These are phyloP conservation scores for Aspergillus alliaceus DNA, from an alignment of 2,329 filamentous ascomycete genomes.

Conservation along the genomic window DNA sequence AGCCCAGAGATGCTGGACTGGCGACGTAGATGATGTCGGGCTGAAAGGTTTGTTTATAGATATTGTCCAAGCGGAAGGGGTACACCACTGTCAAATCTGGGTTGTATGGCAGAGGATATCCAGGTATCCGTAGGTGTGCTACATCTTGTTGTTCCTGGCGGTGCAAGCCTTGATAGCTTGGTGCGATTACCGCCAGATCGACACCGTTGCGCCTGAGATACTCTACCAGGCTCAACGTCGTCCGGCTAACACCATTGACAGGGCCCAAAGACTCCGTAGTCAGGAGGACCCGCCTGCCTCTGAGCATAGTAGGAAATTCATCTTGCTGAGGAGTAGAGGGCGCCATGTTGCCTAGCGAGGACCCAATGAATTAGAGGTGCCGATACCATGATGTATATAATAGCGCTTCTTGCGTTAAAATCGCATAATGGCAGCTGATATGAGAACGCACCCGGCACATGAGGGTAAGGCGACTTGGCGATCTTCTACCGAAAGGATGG, in stretches of 20 bases:
- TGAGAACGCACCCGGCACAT: neutral
- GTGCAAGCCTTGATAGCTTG: slow-evolving; percentile 53
- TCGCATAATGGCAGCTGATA: neutral
- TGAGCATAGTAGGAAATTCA: slow-evolving; percentile 48
- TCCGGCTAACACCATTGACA: slow-evolving; percentile 72
- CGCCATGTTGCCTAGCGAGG: neutral
- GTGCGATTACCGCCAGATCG: slow-evolving; percentile 66
- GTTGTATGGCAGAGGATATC: slow-evolving; percentile 69
- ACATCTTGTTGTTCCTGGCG: neutral
- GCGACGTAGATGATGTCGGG: slow-evolving; percentile 71
- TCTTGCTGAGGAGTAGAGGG: neutral
- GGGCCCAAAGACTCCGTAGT: slow-evolving; percentile 72
- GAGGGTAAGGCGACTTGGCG: neutral
- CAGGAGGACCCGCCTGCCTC: slow-evolving; percentile 63
- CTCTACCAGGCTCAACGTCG: slow-evolving; percentile 67
- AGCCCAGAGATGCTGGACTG: slow-evolving; percentile 67
- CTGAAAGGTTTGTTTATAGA: slow-evolving; percentile 62
- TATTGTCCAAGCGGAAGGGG: slow-evolving; percentile 62
- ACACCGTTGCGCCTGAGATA: slow-evolving; percentile 65
- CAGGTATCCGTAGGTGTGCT: slow-evolving; percentile 55
- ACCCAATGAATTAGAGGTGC: neutral
- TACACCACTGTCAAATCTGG: slow-evolving; percentile 70
- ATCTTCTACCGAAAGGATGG: slow-evolving; percentile 7
- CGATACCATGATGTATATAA: neutral
- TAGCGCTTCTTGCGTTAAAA: neutral